Base-by-base conservation (phyloP, 2,329 filamentous ascomycete genomes). In the Coniochaeta sp. region DNA sequence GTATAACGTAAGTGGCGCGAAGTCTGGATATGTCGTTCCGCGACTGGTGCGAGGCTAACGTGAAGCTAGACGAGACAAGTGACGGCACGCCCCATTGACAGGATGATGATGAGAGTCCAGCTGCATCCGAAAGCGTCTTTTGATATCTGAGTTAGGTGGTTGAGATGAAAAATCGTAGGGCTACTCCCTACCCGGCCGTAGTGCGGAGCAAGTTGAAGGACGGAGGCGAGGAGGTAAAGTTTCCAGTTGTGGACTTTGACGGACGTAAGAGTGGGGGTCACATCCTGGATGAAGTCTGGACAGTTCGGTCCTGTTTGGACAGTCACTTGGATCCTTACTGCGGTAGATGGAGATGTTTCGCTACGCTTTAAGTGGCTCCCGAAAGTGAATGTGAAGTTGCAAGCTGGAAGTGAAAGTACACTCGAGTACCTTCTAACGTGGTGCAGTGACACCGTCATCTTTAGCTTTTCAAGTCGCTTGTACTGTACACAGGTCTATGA, bases 31-130 rank as follows among this genome's bases (percentile, higher is more conserved):
- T 60, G n/a, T n/a, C 32, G 36, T 1, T 55, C 32, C 17, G 16
- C 22, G 12, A 6, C 40, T 59, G 26, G 16, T 40, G 42, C 10
- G 55, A 34, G n/a, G 24, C 34, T 16, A 38, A 58, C 50, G 8
- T 12, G 24, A 30, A 55, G 17, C 50, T 58, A 71, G 68, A 66
- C 63, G 5, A 57, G 60, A 4, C 65, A 69, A 47, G 62, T 71
- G 10, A 72, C 69, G 22, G 63, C 69, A 2, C 69, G 69, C 55
- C 68, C 69, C 12, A 63, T 66, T 9, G 69, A 71, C 36, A 63
- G 64, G 24, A 67, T 64, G 59, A 62, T 61, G 57, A 66, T 71
- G 67, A 68, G 61, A 59, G 67, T 71, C 30, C 64, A 55, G 54
- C 59, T 69, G 60, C 64, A 40, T 34, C 50, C 60, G 28, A 58